A percentile compares a stretch with the other conserved stretches of the same genome.
These are phyloP conservation scores for Paramecium caudatum DNA, from an alignment of 73 alveolate genomes.

Conservation along the genomic window DNA sequence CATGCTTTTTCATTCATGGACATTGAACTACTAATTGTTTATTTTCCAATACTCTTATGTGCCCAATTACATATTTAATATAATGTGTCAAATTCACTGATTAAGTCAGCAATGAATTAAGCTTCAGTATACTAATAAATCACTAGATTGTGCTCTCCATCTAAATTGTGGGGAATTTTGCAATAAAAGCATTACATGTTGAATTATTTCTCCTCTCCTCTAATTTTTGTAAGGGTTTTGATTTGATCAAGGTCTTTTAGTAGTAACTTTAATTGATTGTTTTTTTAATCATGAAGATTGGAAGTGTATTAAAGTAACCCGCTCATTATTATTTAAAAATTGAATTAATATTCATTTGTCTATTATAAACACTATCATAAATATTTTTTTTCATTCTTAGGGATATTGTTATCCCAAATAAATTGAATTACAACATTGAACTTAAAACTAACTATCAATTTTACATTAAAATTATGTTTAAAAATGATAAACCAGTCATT, in stretches of 20 bases:
- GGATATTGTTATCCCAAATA: too few species aligned
- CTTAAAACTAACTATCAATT: too few species aligned
- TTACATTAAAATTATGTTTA: too few species aligned
- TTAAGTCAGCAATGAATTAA: not conserved
- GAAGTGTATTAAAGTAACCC: too few species aligned
- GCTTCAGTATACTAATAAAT: not conserved
- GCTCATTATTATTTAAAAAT: too few species aligned
- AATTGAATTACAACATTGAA: too few species aligned
- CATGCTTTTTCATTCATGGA: conserved; percentile 12
- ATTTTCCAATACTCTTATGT: not conserved
- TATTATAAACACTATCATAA: too few species aligned
- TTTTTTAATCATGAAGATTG: too few species aligned
- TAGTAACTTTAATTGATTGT: too few species aligned
- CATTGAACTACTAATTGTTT: conserved; percentile 9
- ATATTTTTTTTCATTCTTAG: too few species aligned
- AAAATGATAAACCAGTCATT: conserved; percentile 56
- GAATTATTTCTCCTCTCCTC: not conserved
- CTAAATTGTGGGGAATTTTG: not conserved
- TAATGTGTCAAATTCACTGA: not conserved
- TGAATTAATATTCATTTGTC: too few species aligned
- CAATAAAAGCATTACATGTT: not conserved
- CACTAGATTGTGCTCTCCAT: not conserved
- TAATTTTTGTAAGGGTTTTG: not conserved
- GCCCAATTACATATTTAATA: conserved; percentile 40
- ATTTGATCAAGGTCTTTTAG: not conserved